phyloP scores from a whole-genome alignment of 768 basidiomycete species.

The Sarcodon aspratus region DNA sequence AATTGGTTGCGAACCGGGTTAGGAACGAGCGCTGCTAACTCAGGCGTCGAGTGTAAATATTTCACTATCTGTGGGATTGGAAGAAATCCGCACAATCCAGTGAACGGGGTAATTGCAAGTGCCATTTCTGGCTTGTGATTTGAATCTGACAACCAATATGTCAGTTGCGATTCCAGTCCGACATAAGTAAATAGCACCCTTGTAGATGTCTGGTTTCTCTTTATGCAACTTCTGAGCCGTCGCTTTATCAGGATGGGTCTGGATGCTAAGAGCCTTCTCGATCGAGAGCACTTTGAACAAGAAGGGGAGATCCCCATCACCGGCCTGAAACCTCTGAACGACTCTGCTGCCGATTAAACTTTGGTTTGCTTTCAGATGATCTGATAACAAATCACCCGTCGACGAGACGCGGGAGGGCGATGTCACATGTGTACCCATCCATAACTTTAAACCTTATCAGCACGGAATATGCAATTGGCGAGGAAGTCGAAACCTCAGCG shows the following conservation, averaged over 20 bases:
- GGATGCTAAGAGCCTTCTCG: slow-evolving; percentile 47
- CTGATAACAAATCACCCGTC: slow-evolving; percentile 36
- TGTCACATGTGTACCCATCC: slow-evolving; percentile 97
- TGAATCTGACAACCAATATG: slow-evolving; percentile 42
- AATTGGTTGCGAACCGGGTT: slow-evolving; percentile 40
- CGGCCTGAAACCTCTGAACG: slow-evolving; percentile 10
- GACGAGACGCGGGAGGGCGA: slow-evolving; percentile 43
- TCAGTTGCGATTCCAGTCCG: background rate
- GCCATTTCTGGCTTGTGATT: slow-evolving; percentile 99
- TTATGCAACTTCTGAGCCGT: slow-evolving; percentile 35
- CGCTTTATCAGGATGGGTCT: slow-evolving; percentile 47
- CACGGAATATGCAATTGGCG: background rate
- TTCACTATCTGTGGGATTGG: slow-evolving; percentile 64
- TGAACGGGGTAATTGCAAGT: slow-evolving; percentile 86
- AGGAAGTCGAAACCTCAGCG: slow-evolving; percentile 58
- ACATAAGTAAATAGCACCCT: slow-evolving; percentile 43
- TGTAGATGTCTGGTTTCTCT: slow-evolving; percentile 74
- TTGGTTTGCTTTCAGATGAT: slow-evolving; percentile 55
- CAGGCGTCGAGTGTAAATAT: slow-evolving; percentile 59
- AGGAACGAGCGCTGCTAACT: slow-evolving; percentile 66
- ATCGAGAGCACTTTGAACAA: slow-evolving; percentile 51
- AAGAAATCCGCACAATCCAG: slow-evolving; percentile 86
- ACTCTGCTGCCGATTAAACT: slow-evolving; percentile 37
- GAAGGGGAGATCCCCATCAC: slow-evolving; percentile 29
- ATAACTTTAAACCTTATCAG: slow-evolving; percentile 44